Evolutionary conservation across 2,329 filamentous ascomycete species (phyloP).

Genomic region (Colletotrichum incanum): DNA sequence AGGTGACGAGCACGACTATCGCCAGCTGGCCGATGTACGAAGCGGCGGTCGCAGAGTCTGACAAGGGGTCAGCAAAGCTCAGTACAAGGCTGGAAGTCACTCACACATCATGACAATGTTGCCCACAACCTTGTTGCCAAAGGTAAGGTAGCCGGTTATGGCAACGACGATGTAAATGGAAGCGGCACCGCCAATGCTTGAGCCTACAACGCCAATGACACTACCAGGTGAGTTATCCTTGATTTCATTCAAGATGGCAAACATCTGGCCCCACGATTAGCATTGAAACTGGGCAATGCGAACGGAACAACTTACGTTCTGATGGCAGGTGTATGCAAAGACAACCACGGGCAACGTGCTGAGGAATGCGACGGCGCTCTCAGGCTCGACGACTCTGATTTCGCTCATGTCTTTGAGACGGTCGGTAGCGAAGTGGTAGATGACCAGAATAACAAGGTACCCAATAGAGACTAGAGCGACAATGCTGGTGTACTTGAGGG

Average conservation of each 20-base stretch:
- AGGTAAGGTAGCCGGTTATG: conserved; percentile 95
- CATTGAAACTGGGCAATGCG: conserved; percentile 10
- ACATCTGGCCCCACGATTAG: conserved; percentile 79
- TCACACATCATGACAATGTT: conserved; percentile 96
- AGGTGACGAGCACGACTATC: conserved; percentile 96
- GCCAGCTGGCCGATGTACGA: conserved; percentile 95
- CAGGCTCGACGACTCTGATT: conserved; percentile 84
- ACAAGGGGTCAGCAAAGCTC: conserved; percentile 39
- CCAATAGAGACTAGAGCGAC: conserved; percentile 93
- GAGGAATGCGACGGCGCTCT: conserved; percentile 82
- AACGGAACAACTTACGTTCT: conserved; percentile 77
- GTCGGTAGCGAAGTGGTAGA: conserved; percentile 92
- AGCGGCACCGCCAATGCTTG: conserved; percentile 91
- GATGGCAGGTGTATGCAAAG: conserved; percentile 99
- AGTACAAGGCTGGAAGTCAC: conserved; percentile 50
- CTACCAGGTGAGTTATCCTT: conserved; percentile 83
- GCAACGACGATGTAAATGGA: conserved; percentile 91
- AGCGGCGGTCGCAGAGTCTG: conserved; percentile 80
- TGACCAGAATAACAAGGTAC: conserved; percentile 92
- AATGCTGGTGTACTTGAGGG: conserved; percentile 96
- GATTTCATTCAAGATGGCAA: conserved; percentile 97
- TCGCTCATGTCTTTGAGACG: conserved; percentile 80
- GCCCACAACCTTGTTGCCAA: conserved; percentile 88
- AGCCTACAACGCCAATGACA: conserved; percentile 83
- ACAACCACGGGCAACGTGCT: conserved; percentile 95